These are phyloP conservation scores for Glaciozyma martinii DNA, from an alignment of 768 basidiomycete genomes.

Conservation along the genomic window DNA sequence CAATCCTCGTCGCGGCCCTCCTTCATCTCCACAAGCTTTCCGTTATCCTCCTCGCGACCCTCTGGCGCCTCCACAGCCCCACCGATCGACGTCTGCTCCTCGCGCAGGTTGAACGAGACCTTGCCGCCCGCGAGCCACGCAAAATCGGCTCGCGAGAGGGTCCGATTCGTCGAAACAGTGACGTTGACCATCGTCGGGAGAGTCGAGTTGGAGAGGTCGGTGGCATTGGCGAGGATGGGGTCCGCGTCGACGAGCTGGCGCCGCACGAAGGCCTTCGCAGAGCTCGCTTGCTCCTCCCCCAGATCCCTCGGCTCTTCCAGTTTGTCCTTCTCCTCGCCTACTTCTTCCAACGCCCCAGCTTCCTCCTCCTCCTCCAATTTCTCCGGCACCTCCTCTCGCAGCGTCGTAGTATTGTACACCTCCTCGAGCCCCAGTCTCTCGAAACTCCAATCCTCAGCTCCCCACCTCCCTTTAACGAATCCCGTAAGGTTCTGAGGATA, in stretches of 20 bases:
- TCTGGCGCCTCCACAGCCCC: slow-evolving; percentile 5
- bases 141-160: slow-evolving; percentile 14
- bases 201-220: neutral
- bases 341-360: neutral
- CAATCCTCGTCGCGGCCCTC: slow-evolving; percentile 2
- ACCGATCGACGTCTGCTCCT: slow-evolving; percentile 8
- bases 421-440: slow-evolving; percentile 19
- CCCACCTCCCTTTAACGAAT: slow-evolving; percentile 19
- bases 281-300: neutral
- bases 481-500: slow-evolving; percentile 26
- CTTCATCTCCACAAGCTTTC: slow-evolving; percentile 8
- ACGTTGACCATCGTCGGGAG: neutral
- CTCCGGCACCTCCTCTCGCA: neutral
- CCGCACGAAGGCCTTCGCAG: neutral
- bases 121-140: neutral
- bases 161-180: slow-evolving; percentile 19
- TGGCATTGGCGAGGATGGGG: neutral
- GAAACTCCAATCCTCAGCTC: neutral
- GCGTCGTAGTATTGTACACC: slow-evolving; percentile 9
- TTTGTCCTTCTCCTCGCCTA: neutral
- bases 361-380: neutral
- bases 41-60: slow-evolving; percentile 1
- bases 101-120: slow-evolving; percentile 14
- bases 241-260: neutral
- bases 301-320: neutral